Percentiles rank a stretch among this genome's conserved stretches.
Evolutionary conservation across 208 protist genomes (phyloP).

Genomic region (Trypanosoma cruzi): DNA sequence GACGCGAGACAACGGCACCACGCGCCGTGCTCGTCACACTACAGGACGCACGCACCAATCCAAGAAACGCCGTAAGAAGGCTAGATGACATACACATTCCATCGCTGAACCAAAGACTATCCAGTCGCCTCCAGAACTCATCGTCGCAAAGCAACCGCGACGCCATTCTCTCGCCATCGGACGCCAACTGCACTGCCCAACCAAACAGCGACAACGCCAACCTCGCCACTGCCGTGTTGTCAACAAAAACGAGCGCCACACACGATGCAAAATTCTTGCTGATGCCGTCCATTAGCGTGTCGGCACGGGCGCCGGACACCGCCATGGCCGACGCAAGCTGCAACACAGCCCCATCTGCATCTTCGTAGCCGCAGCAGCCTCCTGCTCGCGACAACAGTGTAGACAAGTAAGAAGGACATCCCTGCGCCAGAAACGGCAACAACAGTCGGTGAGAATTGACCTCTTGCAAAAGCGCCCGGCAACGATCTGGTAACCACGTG

Average conservation of each 20-base stretch:
- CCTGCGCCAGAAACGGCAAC: conserved; percentile 20
- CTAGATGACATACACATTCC: not conserved
- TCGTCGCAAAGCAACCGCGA: conserved; percentile 5
- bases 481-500: conserved; percentile 1
- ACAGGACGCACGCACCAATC: conserved; percentile 13
- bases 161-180: conserved; percentile 19
- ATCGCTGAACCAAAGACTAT: conserved; percentile 7
- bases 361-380: not conserved
- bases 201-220: conserved; percentile 1
- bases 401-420: conserved; percentile 11
- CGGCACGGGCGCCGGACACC: conserved; percentile 5
- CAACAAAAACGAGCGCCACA: conserved; percentile 8
- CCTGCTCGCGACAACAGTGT: conserved; percentile 8
- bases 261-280: conserved; percentile 8
- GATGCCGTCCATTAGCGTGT: conserved; percentile 14
- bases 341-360: not conserved
- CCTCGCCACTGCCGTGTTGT: not conserved
- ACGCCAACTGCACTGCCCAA: conserved; percentile 5
- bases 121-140: conserved; percentile 18
- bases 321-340: not conserved
- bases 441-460: not conserved
- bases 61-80: conserved; percentile 8
- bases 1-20: conserved; percentile 4
- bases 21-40: conserved; percentile 3
- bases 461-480: conserved; percentile 4